Evolutionary conservation across 306 rosid species (phyloP).

Genomic region (Prosopis cineraria): DNA sequence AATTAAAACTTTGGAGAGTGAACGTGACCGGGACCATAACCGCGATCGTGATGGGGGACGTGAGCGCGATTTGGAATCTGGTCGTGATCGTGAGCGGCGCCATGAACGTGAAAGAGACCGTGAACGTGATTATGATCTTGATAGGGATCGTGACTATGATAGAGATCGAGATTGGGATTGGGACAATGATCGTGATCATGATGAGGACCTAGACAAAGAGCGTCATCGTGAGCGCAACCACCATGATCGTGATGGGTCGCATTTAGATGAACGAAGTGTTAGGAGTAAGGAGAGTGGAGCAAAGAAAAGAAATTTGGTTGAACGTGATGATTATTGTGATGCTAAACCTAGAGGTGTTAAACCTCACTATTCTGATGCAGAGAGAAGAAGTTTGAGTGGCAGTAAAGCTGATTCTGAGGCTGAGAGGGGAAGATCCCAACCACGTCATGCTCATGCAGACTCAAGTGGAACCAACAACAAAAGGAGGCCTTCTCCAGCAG

Average conservation of each 20-base stretch:
- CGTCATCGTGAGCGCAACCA: conserved; percentile 49
- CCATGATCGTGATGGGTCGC: conserved; percentile 68
- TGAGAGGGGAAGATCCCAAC: conserved; percentile 75
- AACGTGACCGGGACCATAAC: conserved; percentile 40
- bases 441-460: conserved; percentile 67
- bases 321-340: conserved; percentile 69
- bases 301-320: conserved; percentile 83
- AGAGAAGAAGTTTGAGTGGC: conserved; percentile 68
- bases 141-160: conserved; percentile 60
- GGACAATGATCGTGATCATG: conserved; percentile 52
- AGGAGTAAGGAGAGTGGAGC: conserved; percentile 74
- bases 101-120: conserved; percentile 41
- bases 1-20: conserved; percentile 65
- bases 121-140: conserved; percentile 60
- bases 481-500: conserved; percentile 72
- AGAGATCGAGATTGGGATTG: conserved; percentile 59
- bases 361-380: conserved; percentile 63
- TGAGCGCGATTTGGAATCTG: conserved; percentile 39
- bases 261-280: conserved; percentile 59
- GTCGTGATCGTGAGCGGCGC: conserved; percentile 50
- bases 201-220: conserved; percentile 53
- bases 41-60: conserved; percentile 20
- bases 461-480: conserved; percentile 55
- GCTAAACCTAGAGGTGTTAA: conserved; percentile 68
- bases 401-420: conserved; percentile 74